Percentiles rank a stretch among this genome's conserved stretches.
phyloP scores from a whole-genome alignment of 805 yeast species.

The Allodekkera sacchari region DNA sequence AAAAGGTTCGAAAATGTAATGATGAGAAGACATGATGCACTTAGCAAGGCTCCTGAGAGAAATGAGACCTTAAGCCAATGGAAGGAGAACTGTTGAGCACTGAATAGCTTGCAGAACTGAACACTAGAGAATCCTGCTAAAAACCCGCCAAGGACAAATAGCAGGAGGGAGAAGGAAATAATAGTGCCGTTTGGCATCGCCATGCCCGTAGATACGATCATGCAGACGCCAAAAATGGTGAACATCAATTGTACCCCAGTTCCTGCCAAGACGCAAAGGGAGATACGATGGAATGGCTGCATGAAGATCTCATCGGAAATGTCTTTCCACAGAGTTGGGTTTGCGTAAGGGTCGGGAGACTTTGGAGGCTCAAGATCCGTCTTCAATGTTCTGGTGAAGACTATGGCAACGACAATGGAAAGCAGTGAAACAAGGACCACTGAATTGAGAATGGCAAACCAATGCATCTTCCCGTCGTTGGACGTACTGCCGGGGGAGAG shows the following conservation, averaged over 20 bases:
- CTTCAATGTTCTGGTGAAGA: conserved; percentile 47
- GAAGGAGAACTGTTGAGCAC: conserved; percentile 31
- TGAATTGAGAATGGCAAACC: conserved; percentile 72
- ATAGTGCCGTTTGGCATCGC: conserved; percentile 60
- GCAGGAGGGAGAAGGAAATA: conserved; percentile 47
- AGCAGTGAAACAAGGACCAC: conserved; percentile 54
- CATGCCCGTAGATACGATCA: conserved; percentile 48
- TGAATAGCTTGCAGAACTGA: conserved; percentile 49
- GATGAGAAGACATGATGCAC: conserved; percentile 37
- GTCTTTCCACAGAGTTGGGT: conserved; percentile 41
- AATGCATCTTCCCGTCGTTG: conserved; percentile 51
- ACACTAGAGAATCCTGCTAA: conserved; percentile 70
- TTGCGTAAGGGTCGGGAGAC: conserved; percentile 3
- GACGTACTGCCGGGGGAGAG: conserved; percentile 28
- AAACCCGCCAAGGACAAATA: conserved; percentile 63
- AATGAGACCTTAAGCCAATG: conserved; percentile 27
- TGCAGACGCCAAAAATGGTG: conserved; percentile 53
- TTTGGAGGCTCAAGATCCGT: conserved; percentile 30
- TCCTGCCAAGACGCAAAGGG: conserved; percentile 53
- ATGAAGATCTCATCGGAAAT: conserved; percentile 46
- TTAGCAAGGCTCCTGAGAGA: conserved; percentile 42
- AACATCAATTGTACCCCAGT: conserved; percentile 69
- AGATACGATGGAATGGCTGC: conserved; percentile 38
- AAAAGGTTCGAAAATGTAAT: conserved; percentile 54
- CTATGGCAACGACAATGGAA: conserved; percentile 56